Evolutionary conservation across 202 grass and related monocot species (phyloP).

Genomic region (Elaeis oleifera): DNA sequence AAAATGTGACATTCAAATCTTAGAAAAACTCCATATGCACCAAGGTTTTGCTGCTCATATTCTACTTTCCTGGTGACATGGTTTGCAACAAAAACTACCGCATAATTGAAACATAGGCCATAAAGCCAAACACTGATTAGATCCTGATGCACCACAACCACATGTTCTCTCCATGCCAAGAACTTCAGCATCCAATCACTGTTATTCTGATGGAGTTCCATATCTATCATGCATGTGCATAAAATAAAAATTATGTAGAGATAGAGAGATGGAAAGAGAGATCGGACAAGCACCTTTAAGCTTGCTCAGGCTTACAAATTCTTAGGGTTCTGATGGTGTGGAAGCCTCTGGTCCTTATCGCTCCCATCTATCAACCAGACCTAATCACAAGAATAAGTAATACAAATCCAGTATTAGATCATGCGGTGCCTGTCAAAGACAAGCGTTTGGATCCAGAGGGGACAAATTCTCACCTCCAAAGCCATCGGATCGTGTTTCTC

Average conservation of each 20-base stretch:
- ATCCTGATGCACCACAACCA: too few relatives aligned
- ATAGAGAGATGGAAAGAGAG: neutral
- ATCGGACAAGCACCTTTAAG: conserved; percentile 40
- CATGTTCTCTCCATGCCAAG: too few relatives aligned
- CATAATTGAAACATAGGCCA: too few relatives aligned
- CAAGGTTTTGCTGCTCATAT: too few relatives aligned
- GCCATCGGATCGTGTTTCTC: conserved; percentile 20
- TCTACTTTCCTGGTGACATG: too few relatives aligned
- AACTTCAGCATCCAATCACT: neutral
- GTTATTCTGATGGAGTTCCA: neutral
- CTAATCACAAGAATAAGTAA: conserved; percentile 22
- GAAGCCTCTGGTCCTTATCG: conserved; percentile 47
- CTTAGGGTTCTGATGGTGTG: conserved; percentile 34
- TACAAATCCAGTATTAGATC: neutral
- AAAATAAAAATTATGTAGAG: neutral
- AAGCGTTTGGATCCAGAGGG: neutral
- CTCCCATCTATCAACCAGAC: conserved; percentile 68
- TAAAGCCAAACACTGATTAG: too few relatives aligned
- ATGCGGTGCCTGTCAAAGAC: neutral
- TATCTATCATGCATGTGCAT: neutral
- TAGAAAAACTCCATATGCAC: too few relatives aligned
- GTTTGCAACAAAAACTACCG: too few relatives aligned
- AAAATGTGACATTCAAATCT: too few relatives aligned
- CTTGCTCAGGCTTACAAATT: conserved; percentile 49
- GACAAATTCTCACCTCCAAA: conserved; percentile 23